Conservation (phyloP, 306 rosid genomes). For the Sophora flavescens region DNA sequence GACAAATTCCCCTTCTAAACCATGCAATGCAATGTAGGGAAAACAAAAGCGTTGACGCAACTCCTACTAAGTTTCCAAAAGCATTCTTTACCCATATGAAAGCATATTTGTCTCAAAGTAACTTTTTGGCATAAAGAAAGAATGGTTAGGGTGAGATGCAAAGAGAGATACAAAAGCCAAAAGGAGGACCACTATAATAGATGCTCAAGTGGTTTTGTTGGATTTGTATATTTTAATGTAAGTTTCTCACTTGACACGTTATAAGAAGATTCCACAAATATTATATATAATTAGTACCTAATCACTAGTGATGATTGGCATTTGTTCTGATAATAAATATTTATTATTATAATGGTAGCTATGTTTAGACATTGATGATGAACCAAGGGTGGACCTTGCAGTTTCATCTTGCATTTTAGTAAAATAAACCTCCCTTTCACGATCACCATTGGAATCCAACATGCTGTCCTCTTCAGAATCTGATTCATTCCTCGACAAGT, state of each 20-base stretch:
- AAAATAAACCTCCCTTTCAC: conserved; percentile 48
- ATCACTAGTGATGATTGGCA: conserved; percentile 29
- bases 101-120: not conserved
- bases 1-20: not conserved
- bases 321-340: conserved; percentile 32
- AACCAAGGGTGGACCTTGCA: conserved; percentile 30
- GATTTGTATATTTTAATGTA: not conserved
- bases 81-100: not conserved
- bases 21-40: not conserved
- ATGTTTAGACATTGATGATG: conserved; percentile 46
- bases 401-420: conserved; percentile 40
- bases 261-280: not conserved
- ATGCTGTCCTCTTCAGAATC: conserved; percentile 59
- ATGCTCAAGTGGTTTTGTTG: not conserved
- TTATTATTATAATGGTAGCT: conserved; percentile 46
- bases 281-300: conserved; percentile 34
- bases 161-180: not conserved
- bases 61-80: not conserved
- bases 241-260: not conserved
- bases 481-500: conserved; percentile 51
- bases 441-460: conserved; percentile 45
- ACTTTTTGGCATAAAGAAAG: not conserved
- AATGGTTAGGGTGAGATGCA: too few relatives aligned
- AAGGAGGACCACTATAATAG: not conserved
- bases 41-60: not conserved